Base-by-base conservation (phyloP, 2,329 filamentous ascomycete species). In the Fusarium sp. region DNA sequence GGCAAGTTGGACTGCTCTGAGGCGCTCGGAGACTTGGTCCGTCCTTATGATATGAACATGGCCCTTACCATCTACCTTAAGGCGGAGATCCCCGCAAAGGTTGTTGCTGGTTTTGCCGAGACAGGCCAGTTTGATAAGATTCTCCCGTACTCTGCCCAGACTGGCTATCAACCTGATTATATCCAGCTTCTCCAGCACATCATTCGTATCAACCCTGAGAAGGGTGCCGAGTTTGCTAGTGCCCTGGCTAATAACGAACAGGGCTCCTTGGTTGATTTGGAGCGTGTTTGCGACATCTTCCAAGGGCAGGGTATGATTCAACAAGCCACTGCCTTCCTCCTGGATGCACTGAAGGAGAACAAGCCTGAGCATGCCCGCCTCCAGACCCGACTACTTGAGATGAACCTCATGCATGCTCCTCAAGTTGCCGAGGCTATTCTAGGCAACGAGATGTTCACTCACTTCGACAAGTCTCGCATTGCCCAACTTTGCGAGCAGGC, bases 401-500 rank as follows among this genome's bases (percentile, higher is more conserved):
- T 99, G 95, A 99, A 99, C 83, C 85, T 99, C 71, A 88, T 97
- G 83, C 97, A 97, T 76, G 97, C 96, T 3, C 96, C 96, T 56
- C 96, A 98, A 82, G 97, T 99, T 61, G 96, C 97, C 7, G 97
- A 99, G 82, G 96, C 96, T 38, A 99, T 99, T 75, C 90, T 99
- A 44, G 94, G 95, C 74, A 99, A 99, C 79, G 94, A 98, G 78
- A 98, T 99, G 93, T 98, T 99, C 84, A 95, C 95, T 1, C 91
- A 99, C 84, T 99, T 97, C 79, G 96, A 99, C 84, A 97, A 94
- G 86, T 85, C 91, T 50, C 92, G 95, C 72, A 93, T 99, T 82
- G 94, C 95, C 30, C 90, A 92, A 74, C 89, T 99, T 61, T 99
- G 96, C 81, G 96, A 99, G 85, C 93, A 97, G 81, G 95, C 95